Evolutionary conservation across 805 yeast genomes (phyloP).

Genomic region (Starmerella etchellsii): DNA sequence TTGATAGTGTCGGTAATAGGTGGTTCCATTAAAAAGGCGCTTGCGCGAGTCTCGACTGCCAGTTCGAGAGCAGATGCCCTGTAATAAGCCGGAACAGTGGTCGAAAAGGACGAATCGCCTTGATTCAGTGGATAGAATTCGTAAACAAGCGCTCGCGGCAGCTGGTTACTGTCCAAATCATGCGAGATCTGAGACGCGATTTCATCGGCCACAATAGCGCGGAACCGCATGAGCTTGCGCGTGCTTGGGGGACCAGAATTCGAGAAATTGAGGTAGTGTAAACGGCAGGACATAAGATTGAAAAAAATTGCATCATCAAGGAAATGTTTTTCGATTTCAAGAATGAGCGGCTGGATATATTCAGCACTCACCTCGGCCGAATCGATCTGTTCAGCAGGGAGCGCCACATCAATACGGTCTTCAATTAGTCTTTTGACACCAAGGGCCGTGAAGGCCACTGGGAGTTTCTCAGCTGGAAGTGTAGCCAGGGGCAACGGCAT

Average conservation of each 20-base stretch:
- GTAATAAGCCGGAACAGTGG: neutral
- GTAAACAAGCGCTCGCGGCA: conserved; percentile 1
- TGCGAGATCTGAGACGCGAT: neutral
- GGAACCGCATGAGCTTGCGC: neutral
- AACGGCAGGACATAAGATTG: neutral
- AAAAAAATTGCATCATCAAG: neutral
- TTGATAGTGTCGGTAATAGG: neutral
- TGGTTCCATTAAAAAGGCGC: neutral
- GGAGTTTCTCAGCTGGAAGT: neutral
- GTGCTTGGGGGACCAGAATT: neutral
- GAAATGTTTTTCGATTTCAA: neutral
- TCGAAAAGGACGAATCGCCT: neutral
- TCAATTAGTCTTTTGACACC: neutral
- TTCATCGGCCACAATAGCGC: neutral
- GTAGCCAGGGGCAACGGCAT: neutral
- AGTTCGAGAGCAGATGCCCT: conserved; percentile 4
- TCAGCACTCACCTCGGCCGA: neutral
- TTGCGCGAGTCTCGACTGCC: conserved; percentile 1
- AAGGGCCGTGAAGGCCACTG: neutral
- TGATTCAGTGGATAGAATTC: conserved; percentile 5
- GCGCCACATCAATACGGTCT: neutral
- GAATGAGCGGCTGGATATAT: neutral
- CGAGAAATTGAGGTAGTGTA: neutral
- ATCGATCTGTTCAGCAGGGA: conserved; percentile 2
- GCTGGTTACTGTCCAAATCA: neutral